A percentile compares a stretch with the other conserved stretches of the same genome.
These are phyloP conservation scores for Pseudocercospora macadamiae DNA, from an alignment of 2,329 filamentous ascomycete species.

Conservation along the genomic window DNA sequence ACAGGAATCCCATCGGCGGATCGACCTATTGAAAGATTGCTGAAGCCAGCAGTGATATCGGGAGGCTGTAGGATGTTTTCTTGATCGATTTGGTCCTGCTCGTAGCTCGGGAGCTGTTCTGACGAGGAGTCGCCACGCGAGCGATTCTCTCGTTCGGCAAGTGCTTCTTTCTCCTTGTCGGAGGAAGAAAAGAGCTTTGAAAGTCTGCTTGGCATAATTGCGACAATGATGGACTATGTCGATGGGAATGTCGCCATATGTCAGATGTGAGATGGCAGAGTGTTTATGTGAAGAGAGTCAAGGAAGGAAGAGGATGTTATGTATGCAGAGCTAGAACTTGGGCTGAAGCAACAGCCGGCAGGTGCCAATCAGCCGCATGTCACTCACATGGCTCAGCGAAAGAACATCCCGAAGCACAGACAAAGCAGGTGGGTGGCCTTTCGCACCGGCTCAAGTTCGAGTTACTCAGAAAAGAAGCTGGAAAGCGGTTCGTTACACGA, in stretches of 20 bases:
- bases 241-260: not conserved
- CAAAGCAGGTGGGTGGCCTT: not conserved
- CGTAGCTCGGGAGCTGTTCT: constrained; percentile 27
- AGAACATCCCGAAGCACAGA: not conserved
- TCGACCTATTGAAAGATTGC: constrained; percentile 37
- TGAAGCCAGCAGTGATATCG: constrained; percentile 36
- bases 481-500: not conserved
- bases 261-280: not conserved
- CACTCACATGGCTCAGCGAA: not conserved
- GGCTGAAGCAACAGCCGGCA: not conserved
- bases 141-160: constrained; percentile 27
- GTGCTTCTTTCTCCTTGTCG: constrained; percentile 36
- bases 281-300: not conserved
- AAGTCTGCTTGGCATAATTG: constrained; percentile 33
- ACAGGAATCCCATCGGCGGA: constrained; percentile 42
- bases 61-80: constrained; percentile 30
- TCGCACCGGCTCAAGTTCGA: not conserved
- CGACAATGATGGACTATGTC: not conserved
- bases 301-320: constrained; percentile 2
- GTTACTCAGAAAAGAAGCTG: constrained; percentile 2
- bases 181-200: constrained; percentile 34
- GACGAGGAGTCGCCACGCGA: constrained; percentile 21
- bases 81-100: constrained; percentile 28
- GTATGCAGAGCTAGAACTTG: not conserved
- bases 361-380: constrained; percentile 5